Percentiles rank a stretch among this genome's conserved stretches.
phyloP scores from a whole-genome alignment of 768 basidiomycete species.

The Mycena venus region DNA sequence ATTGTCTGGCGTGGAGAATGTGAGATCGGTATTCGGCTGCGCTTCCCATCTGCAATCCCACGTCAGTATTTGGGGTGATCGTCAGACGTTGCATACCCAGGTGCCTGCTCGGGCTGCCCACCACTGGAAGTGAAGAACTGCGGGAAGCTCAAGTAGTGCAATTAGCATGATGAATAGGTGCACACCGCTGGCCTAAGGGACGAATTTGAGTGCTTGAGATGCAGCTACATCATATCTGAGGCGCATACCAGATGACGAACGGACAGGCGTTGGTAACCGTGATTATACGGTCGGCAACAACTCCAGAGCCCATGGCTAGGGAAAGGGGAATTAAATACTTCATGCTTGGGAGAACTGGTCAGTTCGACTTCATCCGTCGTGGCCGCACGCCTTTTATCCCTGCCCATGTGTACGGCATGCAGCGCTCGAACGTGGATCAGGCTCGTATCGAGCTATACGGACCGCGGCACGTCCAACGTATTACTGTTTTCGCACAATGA shows the following conservation, averaged over 20 bases:
- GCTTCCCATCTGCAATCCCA: slow-evolving; percentile 12
- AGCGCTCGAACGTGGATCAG: neutral
- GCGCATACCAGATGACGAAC: slow-evolving; percentile 15
- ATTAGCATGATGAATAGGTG: neutral
- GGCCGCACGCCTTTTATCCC: neutral
- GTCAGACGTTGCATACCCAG: neutral
- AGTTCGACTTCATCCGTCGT: slow-evolving; percentile 5
- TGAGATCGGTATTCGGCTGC: slow-evolving; percentile 3
- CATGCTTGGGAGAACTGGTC: neutral
- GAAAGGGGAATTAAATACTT: slow-evolving; percentile 4
- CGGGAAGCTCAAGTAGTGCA: neutral
- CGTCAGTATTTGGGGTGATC: neutral
- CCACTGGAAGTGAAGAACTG: slow-evolving; percentile 17
- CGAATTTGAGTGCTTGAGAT: neutral
- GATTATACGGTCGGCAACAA: slow-evolving; percentile 13
- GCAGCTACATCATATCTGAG: neutral
- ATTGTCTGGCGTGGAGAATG: slow-evolving; percentile 2
- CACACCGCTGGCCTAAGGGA: slow-evolving; percentile 17
- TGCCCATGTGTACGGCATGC: neutral
- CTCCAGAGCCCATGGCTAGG: slow-evolving; percentile 2
- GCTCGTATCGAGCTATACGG: neutral
- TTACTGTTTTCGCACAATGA: neutral
- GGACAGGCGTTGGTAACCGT: slow-evolving; percentile 15
- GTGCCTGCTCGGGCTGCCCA: slow-evolving; percentile 7
- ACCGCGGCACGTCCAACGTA: neutral